These are phyloP conservation scores for Drechslera avenae DNA, from an alignment of 2,329 filamentous ascomycete genomes.

Conservation along the genomic window DNA sequence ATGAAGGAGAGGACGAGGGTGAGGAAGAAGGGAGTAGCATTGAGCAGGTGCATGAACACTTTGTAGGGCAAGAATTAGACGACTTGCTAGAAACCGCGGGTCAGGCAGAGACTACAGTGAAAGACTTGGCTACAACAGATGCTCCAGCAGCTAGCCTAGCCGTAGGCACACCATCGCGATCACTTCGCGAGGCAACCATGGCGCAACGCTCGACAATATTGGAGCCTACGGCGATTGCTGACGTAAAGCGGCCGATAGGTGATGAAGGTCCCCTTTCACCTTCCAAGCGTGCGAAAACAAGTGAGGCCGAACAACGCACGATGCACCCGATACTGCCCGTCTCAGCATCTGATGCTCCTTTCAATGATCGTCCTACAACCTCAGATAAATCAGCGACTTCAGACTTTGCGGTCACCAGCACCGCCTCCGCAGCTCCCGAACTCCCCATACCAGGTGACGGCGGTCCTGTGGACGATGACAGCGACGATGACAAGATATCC, in stretches of 20 bases:
- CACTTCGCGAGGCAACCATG: not conserved
- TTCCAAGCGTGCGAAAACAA: conserved; percentile 36
- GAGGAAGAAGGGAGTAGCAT: conserved; percentile 37
- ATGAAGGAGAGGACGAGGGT: conserved; percentile 51
- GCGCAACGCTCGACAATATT: conserved; percentile 1
- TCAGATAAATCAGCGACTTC: conserved; percentile 18
- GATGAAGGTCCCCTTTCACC: conserved; percentile 30
- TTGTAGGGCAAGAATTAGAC: conserved; percentile 44
- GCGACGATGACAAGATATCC: conserved; percentile 36
- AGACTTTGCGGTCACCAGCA: conserved; percentile 23
- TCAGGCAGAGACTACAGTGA: conserved; percentile 11
- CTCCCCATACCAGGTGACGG: conserved; percentile 23
- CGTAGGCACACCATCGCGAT: not conserved
- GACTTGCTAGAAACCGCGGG: conserved; percentile 26
- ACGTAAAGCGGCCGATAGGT: conserved; percentile 32
- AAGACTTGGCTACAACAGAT: conserved; percentile 26
- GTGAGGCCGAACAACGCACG: conserved; percentile 14
- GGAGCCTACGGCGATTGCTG: conserved; percentile 5
- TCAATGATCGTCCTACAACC: not conserved
- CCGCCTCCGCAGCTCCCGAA: conserved; percentile 20
- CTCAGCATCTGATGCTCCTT: not conserved
- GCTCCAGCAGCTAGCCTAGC: not conserved
- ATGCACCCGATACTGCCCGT: conserved; percentile 7
- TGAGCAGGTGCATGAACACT: conserved; percentile 53
- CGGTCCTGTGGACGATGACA: conserved; percentile 21